Evolutionary conservation across 768 basidiomycete species (phyloP), one percentile per base, ranked within the genome.

Genomic region (Pleurotus pulmonarius): DNA sequence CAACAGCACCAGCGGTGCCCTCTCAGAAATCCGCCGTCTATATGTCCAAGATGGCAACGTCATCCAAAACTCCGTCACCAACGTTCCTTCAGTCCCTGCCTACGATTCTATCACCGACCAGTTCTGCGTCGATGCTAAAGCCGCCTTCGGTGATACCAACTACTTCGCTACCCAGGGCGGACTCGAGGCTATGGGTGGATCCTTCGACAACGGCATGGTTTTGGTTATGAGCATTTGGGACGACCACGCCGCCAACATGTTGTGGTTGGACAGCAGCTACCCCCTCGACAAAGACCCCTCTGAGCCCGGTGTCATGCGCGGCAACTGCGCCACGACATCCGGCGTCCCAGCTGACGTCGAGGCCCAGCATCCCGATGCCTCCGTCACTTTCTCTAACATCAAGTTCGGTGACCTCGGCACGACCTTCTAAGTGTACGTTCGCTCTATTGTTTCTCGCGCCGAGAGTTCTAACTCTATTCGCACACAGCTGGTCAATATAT

Each of bases 11-110:
- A 69, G 69, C 40, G 74, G 77, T 54, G 61, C 66, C 11, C 73
- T 78, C 64, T 65, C 65, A 37, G 75, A 74, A 60, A 78, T 77
- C 64, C 73, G 75, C 48, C 74, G 74, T 55, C 38, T 77, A 56
- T 77, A 77, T 65, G 71, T 77, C 47, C 76, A 77, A 66, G 68
- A 74, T 64, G 75, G 75, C 52, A 59, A 66, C 43, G 73, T 76
- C 59, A 75, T 76, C 65, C 67, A 67, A 54, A 76, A 78, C 70
- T 68, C 70, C 49, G 60, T 64, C 29, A 59, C 63, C 58, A 72
- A 66, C 62, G 61, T 78, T 61, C 55, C 74, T 43, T 74, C 74
- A 39, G 58, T 77, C n/a, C 13, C 16, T 56, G n/a, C 67, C 37
- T 60, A 58, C 63, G 65, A 75, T 69, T 74, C 70, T 37, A 71